phyloP scores from a whole-genome alignment of 495 filamentous ascomycete species.

The Stereocaulon alpinum region DNA sequence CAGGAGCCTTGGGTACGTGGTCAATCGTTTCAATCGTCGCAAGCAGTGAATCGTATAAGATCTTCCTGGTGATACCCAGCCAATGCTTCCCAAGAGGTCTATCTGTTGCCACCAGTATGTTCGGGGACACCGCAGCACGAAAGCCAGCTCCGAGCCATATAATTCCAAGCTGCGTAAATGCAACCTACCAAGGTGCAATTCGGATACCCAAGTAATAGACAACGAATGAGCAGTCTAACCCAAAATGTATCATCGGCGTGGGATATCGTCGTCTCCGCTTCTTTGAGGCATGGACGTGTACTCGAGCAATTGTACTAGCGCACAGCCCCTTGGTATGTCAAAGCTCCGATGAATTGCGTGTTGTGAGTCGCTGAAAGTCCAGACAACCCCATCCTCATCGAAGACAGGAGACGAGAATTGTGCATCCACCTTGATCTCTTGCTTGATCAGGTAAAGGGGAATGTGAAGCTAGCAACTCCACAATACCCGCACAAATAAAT shows the following conservation, averaged over 20 bases:
- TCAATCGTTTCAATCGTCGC: constrained; percentile 3
- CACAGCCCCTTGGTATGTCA: too few relatives aligned
- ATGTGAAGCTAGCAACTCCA: too few relatives aligned
- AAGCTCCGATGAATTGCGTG: too few relatives aligned
- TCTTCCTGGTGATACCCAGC: background rate
- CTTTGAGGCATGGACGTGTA: too few relatives aligned
- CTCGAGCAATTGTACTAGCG: too few relatives aligned
- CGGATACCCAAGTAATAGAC: background rate
- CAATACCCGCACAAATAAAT: too few relatives aligned
- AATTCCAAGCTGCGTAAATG: background rate
- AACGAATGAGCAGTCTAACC: background rate
- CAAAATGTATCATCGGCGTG: background rate
- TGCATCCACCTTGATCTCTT: too few relatives aligned
- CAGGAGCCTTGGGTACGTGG: background rate
- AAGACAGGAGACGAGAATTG: too few relatives aligned
- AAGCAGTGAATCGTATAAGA: constrained; percentile 3
- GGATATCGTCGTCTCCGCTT: background rate
- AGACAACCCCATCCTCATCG: too few relatives aligned
- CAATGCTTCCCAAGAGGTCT: background rate
- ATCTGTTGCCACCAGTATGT: background rate
- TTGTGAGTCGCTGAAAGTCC: too few relatives aligned
- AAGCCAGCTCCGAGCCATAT: background rate
- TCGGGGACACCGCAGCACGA: background rate
- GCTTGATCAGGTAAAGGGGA: too few relatives aligned
- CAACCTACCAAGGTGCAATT: background rate